Evolutionary conservation across 2,329 filamentous ascomycete species (phyloP), one percentile per base, ranked within the genome.

Genomic region (Biscogniauxia marginata): DNA sequence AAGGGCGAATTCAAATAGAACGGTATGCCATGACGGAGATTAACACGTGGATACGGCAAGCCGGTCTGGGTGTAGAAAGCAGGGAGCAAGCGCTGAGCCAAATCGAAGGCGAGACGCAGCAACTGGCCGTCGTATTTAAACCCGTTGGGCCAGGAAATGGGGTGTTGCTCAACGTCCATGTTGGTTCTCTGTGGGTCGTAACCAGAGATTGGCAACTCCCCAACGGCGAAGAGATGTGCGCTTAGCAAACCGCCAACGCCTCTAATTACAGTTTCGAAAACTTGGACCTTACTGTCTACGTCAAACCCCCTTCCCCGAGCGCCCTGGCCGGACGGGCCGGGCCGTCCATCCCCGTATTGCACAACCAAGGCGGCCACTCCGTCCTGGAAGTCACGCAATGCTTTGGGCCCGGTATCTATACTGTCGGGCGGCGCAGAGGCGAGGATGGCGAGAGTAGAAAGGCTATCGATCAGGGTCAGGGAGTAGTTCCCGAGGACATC

Each of bases 401-500:
- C 87, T 69, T 85, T 86, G 7, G 80, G 75, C 0, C 83, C 83
- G 18, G 78, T 80, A 18, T 77, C 72, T 24, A 75, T 75, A 55
- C 79, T 77, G 44, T 81, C 79, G 4, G 84, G 75, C 0, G 87
- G 85, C 0, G 87, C 84, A 8, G 90, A 96, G 7, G 93, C 92
- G 44, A 99, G 79, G 60, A 99, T 96, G 6, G 93, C 95, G 55
- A 99, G 84, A 0, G 93, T 96, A 13, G 93, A 97, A 19, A 99
- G 79, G 68, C 91, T 97, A 75, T 99, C 95, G 69, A 99, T 93
- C 49, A 98, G 80, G 1, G 95, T 98, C 60, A 99, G 79, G 54
- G 93, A 97, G 75, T 98, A 99, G 76, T 99, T 98, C 4, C 95
- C 95, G 46, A 99, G 82, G 13, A 96, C 93, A 73, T 99, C 95